These are phyloP conservation scores for Parasitella parasitica DNA, from an alignment of 371 early-diverging fungal genomes.

Conservation along the genomic window DNA sequence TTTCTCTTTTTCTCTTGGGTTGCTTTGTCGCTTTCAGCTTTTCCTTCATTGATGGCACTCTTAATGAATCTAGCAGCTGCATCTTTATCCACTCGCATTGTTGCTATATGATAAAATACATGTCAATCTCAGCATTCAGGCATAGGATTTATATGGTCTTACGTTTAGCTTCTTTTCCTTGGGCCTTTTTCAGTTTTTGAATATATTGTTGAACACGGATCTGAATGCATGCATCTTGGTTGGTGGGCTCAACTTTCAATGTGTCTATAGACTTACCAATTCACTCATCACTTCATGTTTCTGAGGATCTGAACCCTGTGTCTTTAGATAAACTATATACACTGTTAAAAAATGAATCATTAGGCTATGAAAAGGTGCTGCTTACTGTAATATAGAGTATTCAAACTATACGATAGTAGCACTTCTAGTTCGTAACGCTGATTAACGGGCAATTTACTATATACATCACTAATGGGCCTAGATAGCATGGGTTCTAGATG, in stretches of 20 bases:
- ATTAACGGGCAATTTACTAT: slow-evolving; percentile 42
- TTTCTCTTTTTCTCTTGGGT: not conserved
- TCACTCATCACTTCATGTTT: slow-evolving; percentile 53
- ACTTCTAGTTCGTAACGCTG: slow-evolving; percentile 59
- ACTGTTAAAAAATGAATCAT: too few relatives aligned
- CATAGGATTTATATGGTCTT: slow-evolving; percentile 5
- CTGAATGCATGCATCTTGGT: slow-evolving; percentile 13
- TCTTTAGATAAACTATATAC: slow-evolving; percentile 48
- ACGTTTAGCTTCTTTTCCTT: slow-evolving; percentile 44
- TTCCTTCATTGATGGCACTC: slow-evolving; percentile 27
- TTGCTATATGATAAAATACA: slow-evolving; percentile 20
- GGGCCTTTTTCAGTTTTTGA: slow-evolving; percentile 42
- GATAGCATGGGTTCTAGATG: slow-evolving; percentile 53
- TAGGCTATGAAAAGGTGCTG: not conserved
- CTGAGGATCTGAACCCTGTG: slow-evolving; percentile 49
- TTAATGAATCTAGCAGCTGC: slow-evolving; percentile 59
- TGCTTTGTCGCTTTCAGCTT: not conserved
- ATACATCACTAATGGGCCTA: slow-evolving; percentile 41
- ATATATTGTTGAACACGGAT: slow-evolving; percentile 53
- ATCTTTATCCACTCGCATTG: slow-evolving; percentile 52
- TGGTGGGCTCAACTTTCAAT: not conserved
- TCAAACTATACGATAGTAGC: slow-evolving; percentile 51
- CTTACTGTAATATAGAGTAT: slow-evolving; percentile 58
- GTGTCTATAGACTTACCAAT: slow-evolving; percentile 31
- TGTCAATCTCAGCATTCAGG: too few relatives aligned